These are phyloP conservation scores for Fusarium aywerte DNA, from an alignment of 2,329 filamentous ascomycete genomes.

Conservation along the genomic window DNA sequence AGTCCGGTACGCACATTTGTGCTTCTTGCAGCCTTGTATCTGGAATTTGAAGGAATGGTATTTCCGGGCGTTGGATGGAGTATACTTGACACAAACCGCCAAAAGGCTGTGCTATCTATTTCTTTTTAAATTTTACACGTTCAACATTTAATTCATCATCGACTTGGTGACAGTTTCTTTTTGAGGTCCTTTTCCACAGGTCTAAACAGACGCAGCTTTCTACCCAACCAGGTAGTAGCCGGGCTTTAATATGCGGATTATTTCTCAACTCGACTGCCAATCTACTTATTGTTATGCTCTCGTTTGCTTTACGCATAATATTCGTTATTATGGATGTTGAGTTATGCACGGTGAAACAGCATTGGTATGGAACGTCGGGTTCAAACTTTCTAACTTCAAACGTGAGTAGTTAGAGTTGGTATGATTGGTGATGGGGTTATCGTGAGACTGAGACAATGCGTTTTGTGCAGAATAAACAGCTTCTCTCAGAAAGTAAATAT, in stretches of 20 bases:
- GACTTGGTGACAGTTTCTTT: neutral
- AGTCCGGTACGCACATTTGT: slow-evolving; percentile 19
- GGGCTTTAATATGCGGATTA: too few relatives aligned
- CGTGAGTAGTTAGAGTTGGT: neutral
- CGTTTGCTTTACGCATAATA: neutral
- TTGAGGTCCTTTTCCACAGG: too few relatives aligned
- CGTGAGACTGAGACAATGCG: neutral
- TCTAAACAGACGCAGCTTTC: too few relatives aligned
- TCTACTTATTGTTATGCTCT: too few relatives aligned
- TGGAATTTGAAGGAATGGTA: slow-evolving; percentile 31
- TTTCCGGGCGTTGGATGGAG: slow-evolving; percentile 44
- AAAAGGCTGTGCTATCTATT: slow-evolving; percentile 36
- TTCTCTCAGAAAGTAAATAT: neutral
- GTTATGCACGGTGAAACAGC: neutral
- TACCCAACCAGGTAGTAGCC: too few relatives aligned
- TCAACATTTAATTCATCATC: neutral
- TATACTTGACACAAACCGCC: slow-evolving; percentile 34
- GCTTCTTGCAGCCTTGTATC: slow-evolving; percentile 27
- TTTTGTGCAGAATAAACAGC: neutral
- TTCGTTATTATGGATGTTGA: neutral
- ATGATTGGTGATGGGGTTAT: neutral
- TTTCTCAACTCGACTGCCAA: too few relatives aligned
- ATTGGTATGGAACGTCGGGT: neutral
- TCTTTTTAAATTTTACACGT: slow-evolving; percentile 21
- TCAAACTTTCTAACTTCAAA: slow-evolving; percentile 1